Percentiles rank a stretch among this genome's conserved stretches.
phyloP scores from a whole-genome alignment of 768 basidiomycete species.

The Saitozyma podzolica region DNA sequence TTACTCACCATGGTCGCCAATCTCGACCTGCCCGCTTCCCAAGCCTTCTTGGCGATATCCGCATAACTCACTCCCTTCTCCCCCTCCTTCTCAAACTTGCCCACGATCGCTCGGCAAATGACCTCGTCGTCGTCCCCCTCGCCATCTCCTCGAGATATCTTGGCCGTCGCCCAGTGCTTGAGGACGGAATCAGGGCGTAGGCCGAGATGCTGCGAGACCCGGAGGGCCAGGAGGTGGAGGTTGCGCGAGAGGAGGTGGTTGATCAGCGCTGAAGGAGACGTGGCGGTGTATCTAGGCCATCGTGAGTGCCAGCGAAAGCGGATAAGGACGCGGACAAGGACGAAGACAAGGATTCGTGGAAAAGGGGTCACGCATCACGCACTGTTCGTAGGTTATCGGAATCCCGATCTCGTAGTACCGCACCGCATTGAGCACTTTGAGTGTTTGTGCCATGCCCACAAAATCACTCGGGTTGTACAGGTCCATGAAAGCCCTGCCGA shows the following conservation, averaged over 20 bases:
- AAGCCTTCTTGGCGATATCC: conserved; percentile 89
- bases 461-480: conserved; percentile 89
- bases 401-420: conserved; percentile 89
- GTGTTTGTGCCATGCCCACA: conserved; percentile 83
- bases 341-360: not conserved
- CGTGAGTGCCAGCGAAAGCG: no score
- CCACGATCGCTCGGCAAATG: conserved; percentile 77
- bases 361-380: conserved; percentile 43
- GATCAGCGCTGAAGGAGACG: conserved; percentile 78
- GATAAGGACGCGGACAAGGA: no score
- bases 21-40: conserved; percentile 77
- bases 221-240: conserved; percentile 85
- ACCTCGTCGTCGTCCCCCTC: conserved; percentile 63
- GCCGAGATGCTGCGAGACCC: conserved; percentile 79
- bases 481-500: conserved; percentile 90
- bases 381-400: conserved; percentile 90
- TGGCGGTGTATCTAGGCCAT: conserved; percentile 68
- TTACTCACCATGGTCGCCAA: conserved; percentile 75
- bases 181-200: conserved; percentile 83
- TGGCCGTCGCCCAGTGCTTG: conserved; percentile 93
- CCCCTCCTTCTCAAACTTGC: conserved; percentile 82
- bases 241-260: conserved; percentile 80
- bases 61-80: conserved; percentile 77
- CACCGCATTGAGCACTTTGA: conserved; percentile 92
- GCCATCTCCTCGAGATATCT: conserved; percentile 69